Evolutionary conservation across 1,284 basidiomycete species (phyloP).

Genomic region (Cronartium ribicola): DNA sequence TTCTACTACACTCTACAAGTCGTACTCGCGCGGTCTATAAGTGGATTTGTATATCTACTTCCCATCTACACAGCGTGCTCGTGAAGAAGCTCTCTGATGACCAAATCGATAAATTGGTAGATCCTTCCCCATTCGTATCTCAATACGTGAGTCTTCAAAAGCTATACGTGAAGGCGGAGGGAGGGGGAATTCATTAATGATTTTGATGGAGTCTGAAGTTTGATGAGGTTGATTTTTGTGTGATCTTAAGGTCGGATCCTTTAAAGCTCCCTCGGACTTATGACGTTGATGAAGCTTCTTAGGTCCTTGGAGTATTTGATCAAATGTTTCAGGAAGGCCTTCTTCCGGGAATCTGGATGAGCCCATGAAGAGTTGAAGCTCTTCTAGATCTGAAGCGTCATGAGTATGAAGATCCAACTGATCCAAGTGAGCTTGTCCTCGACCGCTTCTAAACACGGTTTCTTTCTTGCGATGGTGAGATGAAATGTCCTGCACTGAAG

Average conservation of each 20-base stretch:
- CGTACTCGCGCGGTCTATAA: too few relatives aligned
- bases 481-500: too few relatives aligned
- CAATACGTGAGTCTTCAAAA: background rate
- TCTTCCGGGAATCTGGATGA: slow-evolving; percentile 1
- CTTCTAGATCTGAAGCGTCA: background rate
- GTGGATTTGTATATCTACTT: background rate
- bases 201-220: background rate
- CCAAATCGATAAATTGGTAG: background rate
- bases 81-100: background rate
- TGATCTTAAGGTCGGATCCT: background rate
- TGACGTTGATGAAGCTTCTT: background rate
- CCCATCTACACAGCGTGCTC: background rate
- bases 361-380: background rate
- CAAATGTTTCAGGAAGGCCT: too few relatives aligned
- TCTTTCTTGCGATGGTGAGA: too few relatives aligned
- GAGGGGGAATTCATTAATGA: background rate
- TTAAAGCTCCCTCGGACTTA: background rate
- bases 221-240: background rate
- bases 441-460: background rate
- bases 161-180: background rate
- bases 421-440: background rate
- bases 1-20: too few relatives aligned
- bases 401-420: background rate
- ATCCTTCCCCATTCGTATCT: background rate
- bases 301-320: too few relatives aligned